A percentile compares a stretch with the other conserved stretches of the same genome.
phyloP scores from a whole-genome alignment of 192 early-diverging fungal species.

The Entophlyctis luteolus region DNA sequence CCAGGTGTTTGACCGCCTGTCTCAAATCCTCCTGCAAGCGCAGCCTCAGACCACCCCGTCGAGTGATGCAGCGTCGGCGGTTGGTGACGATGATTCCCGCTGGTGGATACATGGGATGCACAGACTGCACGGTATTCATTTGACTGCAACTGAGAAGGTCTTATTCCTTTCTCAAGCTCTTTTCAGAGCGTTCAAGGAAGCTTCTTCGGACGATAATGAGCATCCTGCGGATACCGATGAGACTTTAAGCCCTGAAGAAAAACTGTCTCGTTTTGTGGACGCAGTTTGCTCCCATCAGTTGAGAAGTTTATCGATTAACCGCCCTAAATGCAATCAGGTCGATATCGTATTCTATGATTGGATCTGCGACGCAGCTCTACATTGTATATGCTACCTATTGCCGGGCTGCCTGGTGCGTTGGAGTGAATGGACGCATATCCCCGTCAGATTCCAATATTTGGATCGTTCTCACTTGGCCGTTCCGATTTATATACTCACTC shows the following conservation, averaged over 20 bases:
- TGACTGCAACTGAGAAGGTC: neutral
- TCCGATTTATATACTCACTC: neutral
- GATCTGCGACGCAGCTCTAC: neutral
- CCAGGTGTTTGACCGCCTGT: too few species aligned
- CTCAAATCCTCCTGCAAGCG: too few species aligned
- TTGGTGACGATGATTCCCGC: neutral
- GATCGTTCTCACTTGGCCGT: neutral
- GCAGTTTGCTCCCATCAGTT: conserved; percentile 8
- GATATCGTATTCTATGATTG: conserved; percentile 14
- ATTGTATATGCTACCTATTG: conserved; percentile 4
- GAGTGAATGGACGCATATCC: neutral
- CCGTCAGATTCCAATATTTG: neutral
- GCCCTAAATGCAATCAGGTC: neutral
- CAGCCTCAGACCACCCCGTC: too few species aligned
- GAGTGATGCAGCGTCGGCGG: neutral
- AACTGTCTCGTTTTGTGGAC: neutral
- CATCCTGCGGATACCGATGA: neutral
- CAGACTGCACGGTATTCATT: neutral
- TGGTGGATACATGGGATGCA: conserved; percentile 8
- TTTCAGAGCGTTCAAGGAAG: neutral
- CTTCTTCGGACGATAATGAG: neutral
- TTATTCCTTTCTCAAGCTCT: neutral
- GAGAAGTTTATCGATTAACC: neutral
- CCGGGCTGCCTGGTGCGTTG: neutral
- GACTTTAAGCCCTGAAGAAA: neutral